Conservation (phyloP, 768 basidiomycete species). For the Hemileccinum impolitum region DNA sequence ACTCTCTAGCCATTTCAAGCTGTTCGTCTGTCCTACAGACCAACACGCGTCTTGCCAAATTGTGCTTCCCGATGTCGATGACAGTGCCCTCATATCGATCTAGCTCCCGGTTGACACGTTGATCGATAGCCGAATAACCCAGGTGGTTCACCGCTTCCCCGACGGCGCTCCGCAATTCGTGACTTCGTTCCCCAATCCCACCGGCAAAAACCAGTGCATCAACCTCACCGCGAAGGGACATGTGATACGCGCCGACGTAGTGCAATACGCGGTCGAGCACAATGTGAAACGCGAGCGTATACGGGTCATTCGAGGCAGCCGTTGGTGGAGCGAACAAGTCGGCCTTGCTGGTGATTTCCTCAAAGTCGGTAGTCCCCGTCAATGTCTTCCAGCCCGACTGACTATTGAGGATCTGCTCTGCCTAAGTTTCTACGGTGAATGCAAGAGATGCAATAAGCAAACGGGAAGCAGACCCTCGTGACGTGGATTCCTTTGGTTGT, state of each 20-base stretch:
- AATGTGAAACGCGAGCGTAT: constrained; percentile 70
- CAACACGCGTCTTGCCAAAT: constrained; percentile 37
- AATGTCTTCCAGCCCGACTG: constrained; percentile 77
- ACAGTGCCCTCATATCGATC: constrained; percentile 38
- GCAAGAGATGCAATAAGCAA: neutral
- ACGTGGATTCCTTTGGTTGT: constrained; percentile 48
- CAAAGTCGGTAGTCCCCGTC: constrained; percentile 81
- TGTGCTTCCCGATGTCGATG: constrained; percentile 41
- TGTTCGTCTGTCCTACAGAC: constrained; percentile 71
- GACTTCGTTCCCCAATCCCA: constrained; percentile 80
- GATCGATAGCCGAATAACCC: constrained; percentile 54
- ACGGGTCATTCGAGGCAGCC: constrained; percentile 30
- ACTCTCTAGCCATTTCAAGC: constrained; percentile 46
- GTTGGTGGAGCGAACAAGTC: constrained; percentile 21
- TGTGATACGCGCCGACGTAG: constrained; percentile 70
- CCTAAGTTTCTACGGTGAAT: constrained; percentile 33
- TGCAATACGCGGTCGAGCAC: constrained; percentile 74
- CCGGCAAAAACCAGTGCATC: constrained; percentile 86
- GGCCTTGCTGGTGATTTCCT: constrained; percentile 52
- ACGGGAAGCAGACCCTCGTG: constrained; percentile 39
- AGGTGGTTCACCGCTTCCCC: constrained; percentile 52
- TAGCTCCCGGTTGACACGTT: constrained; percentile 42
- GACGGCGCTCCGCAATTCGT: constrained; percentile 57
- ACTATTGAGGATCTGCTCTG: constrained; percentile 72
- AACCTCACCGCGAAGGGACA: constrained; percentile 63